Evolutionary conservation across 139 green algal genomes (phyloP).

Genomic region (Nannochloris sp.): DNA sequence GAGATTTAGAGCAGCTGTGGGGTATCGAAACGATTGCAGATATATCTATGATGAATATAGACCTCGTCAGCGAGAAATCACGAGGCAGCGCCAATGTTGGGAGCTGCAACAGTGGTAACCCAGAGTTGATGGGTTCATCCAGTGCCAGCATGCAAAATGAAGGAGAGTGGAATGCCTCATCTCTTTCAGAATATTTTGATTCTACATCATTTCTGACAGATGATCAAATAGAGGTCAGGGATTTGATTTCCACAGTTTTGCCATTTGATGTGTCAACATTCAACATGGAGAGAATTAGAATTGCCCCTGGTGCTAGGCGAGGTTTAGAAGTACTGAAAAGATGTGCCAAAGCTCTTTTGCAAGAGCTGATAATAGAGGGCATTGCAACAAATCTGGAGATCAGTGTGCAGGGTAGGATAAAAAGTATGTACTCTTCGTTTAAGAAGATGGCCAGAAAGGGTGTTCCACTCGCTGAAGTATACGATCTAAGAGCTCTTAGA

Average conservation of each 20-base stretch:
- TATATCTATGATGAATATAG: constrained; percentile 6
- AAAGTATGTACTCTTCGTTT: constrained; percentile 74
- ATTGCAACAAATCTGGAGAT: constrained; percentile 55
- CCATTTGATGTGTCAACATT: constrained; percentile 77
- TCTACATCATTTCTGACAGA: constrained; percentile 2
- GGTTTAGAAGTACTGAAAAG: constrained; percentile 48
- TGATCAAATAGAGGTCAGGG: constrained; percentile 20
- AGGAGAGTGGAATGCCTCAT: not conserved
- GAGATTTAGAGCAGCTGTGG: constrained; percentile 41
- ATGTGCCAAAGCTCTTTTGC: constrained; percentile 35
- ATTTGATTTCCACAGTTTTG: constrained; percentile 56
- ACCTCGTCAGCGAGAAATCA: too few relatives aligned
- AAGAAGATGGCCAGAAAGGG: constrained; percentile 87
- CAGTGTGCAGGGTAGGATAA: constrained; percentile 69
- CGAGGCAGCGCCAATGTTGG: too few relatives aligned
- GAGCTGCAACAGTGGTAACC: not conserved
- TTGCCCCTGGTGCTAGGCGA: not conserved
- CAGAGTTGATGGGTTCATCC: not conserved
- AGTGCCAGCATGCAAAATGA: not conserved
- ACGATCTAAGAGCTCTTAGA: constrained; percentile 77
- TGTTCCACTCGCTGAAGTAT: constrained; percentile 68
- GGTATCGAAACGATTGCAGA: constrained; percentile 15
- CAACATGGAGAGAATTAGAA: constrained; percentile 36
- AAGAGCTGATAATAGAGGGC: constrained; percentile 40
- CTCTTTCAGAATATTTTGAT: not conserved